A percentile compares a stretch with the other conserved stretches of the same genome.
Evolutionary conservation across 2,329 filamentous ascomycete genomes (phyloP).

Genomic region (Lecanoromycetidae sp.): DNA sequence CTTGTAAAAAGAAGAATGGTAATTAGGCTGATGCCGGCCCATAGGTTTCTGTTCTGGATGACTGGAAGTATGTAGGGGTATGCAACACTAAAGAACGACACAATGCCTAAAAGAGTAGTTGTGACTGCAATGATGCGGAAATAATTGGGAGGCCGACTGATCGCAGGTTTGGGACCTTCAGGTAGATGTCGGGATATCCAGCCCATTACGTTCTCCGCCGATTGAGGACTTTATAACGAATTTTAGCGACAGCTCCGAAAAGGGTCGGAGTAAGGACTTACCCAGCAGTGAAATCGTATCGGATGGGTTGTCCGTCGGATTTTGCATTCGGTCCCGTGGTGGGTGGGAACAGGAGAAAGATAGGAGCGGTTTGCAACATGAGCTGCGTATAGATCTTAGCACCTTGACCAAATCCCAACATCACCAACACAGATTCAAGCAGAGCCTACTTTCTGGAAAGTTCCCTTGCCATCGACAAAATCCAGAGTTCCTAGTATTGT

Average conservation of each 20-base stretch:
- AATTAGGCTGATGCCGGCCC: conserved; percentile 83
- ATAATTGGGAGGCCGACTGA: conserved; percentile 82
- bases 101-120: conserved; percentile 55
- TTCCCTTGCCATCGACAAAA: conserved; percentile 69
- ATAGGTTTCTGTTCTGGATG: conserved; percentile 80
- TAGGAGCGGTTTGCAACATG: conserved; percentile 83
- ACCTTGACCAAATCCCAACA: background rate
- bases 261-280: no score
- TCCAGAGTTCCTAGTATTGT: conserved; percentile 76
- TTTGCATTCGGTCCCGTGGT: conserved; percentile 71
- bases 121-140: conserved; percentile 56
- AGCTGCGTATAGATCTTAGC: conserved; percentile 44
- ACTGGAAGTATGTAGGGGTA: conserved; percentile 71
- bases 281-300: conserved; percentile 78
- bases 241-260: no score
- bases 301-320: conserved; percentile 52
- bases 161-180: conserved; percentile 61
- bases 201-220: conserved; percentile 63
- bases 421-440: background rate
- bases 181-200: conserved; percentile 73
- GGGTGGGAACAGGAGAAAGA: conserved; percentile 76
- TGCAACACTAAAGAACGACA: conserved; percentile 58
- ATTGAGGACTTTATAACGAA: conserved; percentile 46
- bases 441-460: conserved; percentile 67
- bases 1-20: conserved; percentile 84